These are phyloP conservation scores for Naganishia randhawae DNA, from an alignment of 768 basidiomycete species.

Conservation along the genomic window DNA sequence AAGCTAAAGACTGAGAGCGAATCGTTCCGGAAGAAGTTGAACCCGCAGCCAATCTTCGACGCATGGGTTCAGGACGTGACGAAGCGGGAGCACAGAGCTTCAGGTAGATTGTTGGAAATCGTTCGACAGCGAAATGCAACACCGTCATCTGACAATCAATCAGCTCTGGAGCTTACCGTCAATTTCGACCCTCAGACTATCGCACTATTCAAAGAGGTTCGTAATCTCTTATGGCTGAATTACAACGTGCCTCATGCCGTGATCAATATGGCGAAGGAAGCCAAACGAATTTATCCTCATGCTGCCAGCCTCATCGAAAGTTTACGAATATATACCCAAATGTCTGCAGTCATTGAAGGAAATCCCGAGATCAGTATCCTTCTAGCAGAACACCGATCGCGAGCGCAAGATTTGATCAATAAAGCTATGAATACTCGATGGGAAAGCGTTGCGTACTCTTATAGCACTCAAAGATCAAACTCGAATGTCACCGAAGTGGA, in stretches of 20 bases:
- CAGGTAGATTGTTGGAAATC: slow-evolving; percentile 87
- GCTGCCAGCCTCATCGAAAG: slow-evolving; percentile 92
- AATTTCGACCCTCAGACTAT: slow-evolving; percentile 99
- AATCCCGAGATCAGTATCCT: slow-evolving; percentile 91
- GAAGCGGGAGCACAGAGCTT: slow-evolving; percentile 72
- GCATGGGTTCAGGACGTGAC: slow-evolving; percentile 97
- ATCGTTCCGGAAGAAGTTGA: slow-evolving; percentile 92
- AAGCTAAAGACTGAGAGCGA: slow-evolving; percentile 86
- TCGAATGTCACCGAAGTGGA: slow-evolving; percentile 62
- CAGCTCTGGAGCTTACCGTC: slow-evolving; percentile 66
- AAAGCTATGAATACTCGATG: slow-evolving; percentile 95
- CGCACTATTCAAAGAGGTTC: slow-evolving; percentile 88
- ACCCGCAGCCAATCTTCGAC: slow-evolving; percentile 87
- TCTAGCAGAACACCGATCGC: slow-evolving; percentile 88
- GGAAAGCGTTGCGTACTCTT: slow-evolving; percentile 88
- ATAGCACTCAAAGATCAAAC: slow-evolving; percentile 74
- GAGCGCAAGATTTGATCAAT: slow-evolving; percentile 85
- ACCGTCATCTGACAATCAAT: slow-evolving; percentile 56
- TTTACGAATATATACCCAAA: slow-evolving; percentile 95
- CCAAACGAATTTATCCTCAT: slow-evolving; percentile 95
- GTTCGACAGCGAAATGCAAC: slow-evolving; percentile 44
- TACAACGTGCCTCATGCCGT: slow-evolving; percentile 93
- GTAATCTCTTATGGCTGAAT: slow-evolving; percentile 90
- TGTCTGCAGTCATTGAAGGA: slow-evolving; percentile 79
- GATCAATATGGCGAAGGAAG: slow-evolving; percentile 96